Evolutionary conservation across 1,284 basidiomycete species (phyloP).

Genomic region (Trametes pubescens): DNA sequence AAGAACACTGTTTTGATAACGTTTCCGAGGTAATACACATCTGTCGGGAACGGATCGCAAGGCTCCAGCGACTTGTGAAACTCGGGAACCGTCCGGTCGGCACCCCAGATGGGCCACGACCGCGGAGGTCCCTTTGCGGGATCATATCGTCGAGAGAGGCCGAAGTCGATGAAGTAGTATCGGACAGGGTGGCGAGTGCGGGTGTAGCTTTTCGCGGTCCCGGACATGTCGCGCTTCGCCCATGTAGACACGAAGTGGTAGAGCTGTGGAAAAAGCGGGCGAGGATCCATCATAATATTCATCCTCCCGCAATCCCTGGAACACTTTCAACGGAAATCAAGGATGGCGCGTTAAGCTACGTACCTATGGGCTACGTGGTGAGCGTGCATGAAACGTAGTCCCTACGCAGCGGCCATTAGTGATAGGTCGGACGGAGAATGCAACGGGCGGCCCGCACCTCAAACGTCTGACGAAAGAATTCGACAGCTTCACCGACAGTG

Average conservation of each 20-base stretch:
- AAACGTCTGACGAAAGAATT: slow-evolving; percentile 39
- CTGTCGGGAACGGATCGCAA: slow-evolving; percentile 40
- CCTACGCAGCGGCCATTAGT: slow-evolving; percentile 12
- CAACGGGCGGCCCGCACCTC: slow-evolving; percentile 29
- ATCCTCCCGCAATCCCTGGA: background rate
- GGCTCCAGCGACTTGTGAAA: slow-evolving; percentile 24
- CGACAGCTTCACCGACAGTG: slow-evolving; percentile 39
- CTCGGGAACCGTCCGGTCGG: slow-evolving; percentile 33
- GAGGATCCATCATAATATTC: slow-evolving; percentile 33
- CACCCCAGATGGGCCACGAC: slow-evolving; percentile 29
- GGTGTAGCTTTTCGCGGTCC: slow-evolving; percentile 21
- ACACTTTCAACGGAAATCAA: background rate
- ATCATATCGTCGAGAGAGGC: slow-evolving; percentile 42
- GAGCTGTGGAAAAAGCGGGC: slow-evolving; percentile 38
- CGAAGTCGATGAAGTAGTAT: slow-evolving; percentile 50
- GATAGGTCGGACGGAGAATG: background rate
- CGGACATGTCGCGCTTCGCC: slow-evolving; percentile 36
- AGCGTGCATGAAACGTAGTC: slow-evolving; percentile 33
- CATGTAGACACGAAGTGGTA: slow-evolving; percentile 47
- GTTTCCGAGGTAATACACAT: slow-evolving; percentile 43
- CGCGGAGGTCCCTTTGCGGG: slow-evolving; percentile 19
- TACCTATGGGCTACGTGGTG: slow-evolving; percentile 34
- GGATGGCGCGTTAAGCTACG: slow-evolving; percentile 39
- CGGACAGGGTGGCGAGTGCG: slow-evolving; percentile 41
- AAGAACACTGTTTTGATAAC: slow-evolving; percentile 36